Conservation (phyloP, 148 eudicot genomes). For the Vaccinium vitisidaea region DNA sequence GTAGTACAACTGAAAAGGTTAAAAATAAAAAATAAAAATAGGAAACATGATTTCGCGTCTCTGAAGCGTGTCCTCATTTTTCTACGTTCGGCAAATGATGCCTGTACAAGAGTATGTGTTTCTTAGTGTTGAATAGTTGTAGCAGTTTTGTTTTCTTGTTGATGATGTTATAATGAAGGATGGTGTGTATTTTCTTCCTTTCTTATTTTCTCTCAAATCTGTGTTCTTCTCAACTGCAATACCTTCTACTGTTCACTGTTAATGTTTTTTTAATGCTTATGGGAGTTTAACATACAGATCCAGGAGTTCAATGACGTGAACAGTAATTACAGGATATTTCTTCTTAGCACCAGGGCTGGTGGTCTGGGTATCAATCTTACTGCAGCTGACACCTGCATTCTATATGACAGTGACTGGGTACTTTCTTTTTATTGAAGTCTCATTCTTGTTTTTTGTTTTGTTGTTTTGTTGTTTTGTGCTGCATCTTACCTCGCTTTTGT, state of each 20-base stretch:
- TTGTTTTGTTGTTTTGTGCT: too few species aligned
- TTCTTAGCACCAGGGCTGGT: slow-evolving; percentile 99
- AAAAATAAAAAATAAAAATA: background rate
- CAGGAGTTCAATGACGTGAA: slow-evolving; percentile 73
- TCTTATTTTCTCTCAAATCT: slow-evolving; percentile 4
- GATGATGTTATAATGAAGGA: background rate
- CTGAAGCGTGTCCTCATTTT: background rate
- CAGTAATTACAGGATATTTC: slow-evolving; percentile 67
- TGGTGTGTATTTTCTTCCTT: background rate
- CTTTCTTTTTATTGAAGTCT: slow-evolving; percentile 9
- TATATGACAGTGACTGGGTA: slow-evolving; percentile 99
- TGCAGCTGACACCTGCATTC: slow-evolving; percentile 93
- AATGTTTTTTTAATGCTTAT: background rate
- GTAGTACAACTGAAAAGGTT: background rate
- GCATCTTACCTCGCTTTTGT: too few species aligned
- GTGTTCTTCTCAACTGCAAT: background rate
- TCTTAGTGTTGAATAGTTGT: background rate
- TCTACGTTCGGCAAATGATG: background rate
- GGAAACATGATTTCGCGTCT: background rate
- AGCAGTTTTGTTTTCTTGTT: background rate
- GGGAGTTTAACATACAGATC: slow-evolving; percentile 49
- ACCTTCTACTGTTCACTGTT: background rate
- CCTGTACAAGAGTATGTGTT: background rate
- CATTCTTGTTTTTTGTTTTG: slow-evolving; percentile 1
- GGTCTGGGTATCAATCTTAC: slow-evolving; percentile 98